Percentiles rank a stretch among this genome's conserved stretches.
Evolutionary conservation across 805 yeast species (phyloP).

Genomic region (Metschnikowia drakensbergensis): DNA sequence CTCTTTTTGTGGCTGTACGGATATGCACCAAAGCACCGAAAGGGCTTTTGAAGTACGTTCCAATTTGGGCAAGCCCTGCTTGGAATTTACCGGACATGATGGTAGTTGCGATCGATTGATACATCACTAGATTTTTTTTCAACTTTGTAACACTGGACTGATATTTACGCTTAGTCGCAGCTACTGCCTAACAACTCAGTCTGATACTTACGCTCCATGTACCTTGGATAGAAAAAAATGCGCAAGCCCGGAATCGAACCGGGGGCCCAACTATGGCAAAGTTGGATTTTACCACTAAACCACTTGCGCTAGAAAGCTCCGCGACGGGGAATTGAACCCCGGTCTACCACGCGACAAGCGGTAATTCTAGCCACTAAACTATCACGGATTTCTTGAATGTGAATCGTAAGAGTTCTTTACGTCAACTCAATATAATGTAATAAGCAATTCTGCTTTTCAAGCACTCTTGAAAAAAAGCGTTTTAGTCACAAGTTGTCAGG

Average conservation of each 20-base stretch:
- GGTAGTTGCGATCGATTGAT: not conserved
- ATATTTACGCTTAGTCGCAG: conserved; percentile 3
- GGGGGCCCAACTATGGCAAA: conserved; percentile 25
- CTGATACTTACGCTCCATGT: too few species aligned
- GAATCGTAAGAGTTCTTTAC: too few species aligned
- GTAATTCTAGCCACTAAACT: conserved; percentile 23
- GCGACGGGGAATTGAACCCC: conserved; percentile 24
- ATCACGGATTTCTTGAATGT: conserved; percentile 15
- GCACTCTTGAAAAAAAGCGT: too few species aligned
- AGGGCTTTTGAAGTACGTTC: conserved; percentile 10
- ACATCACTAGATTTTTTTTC: conserved; percentile 6
- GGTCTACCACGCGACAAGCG: conserved; percentile 24
- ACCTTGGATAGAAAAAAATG: conserved; percentile 9
- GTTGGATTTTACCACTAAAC: conserved; percentile 24
- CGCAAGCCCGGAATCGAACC: conserved; percentile 26
- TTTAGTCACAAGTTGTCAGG: too few species aligned
- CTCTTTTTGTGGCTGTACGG: conserved; percentile 90
- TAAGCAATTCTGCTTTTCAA: too few species aligned
- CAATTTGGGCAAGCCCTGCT: conserved; percentile 11
- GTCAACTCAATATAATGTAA: too few species aligned
- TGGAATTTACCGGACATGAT: conserved; percentile 14
- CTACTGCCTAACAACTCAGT: too few species aligned
- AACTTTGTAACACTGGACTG: not conserved
- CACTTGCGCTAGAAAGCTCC: conserved; percentile 21
- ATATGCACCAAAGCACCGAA: conserved; percentile 36